Conservation (phyloP, 163 green algal genomes). For the Chloroidium sp. region DNA sequence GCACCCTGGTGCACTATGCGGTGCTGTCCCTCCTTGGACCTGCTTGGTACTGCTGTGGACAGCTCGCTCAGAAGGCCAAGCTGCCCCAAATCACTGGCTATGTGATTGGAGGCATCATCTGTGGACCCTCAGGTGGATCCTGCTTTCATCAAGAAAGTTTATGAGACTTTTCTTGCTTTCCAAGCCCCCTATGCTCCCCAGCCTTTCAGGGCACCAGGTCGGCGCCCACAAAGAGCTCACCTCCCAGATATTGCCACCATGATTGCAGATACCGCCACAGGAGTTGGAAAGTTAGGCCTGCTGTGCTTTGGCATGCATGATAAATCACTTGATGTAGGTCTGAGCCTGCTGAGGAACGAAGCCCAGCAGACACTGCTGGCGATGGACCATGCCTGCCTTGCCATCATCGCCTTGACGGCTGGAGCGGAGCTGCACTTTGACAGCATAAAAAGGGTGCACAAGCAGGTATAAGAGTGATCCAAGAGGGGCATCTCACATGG, state of each 20-base stretch:
- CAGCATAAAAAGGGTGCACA: slow-evolving; percentile 43
- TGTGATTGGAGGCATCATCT: slow-evolving; percentile 48
- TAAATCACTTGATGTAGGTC: not conserved
- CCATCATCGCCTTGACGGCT: slow-evolving; percentile 69
- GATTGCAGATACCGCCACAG: not conserved
- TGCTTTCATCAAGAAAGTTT: too few species aligned
- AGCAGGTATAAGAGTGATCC: slow-evolving; percentile 17
- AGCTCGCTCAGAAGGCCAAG: slow-evolving; percentile 22
- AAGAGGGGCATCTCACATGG: too few species aligned
- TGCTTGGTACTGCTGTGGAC: slow-evolving; percentile 12
- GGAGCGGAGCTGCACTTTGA: slow-evolving; percentile 65
- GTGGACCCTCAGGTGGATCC: slow-evolving; percentile 30
- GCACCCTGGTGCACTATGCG: not conserved
- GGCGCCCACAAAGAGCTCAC: not conserved
- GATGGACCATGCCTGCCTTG: slow-evolving; percentile 44
- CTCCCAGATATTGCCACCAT: not conserved
- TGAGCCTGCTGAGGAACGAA: slow-evolving; percentile 5
- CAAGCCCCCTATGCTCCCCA: not conserved
- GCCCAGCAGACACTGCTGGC: slow-evolving; percentile 4
- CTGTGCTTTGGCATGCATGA: not conserved
- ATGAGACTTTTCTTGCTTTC: too few species aligned
- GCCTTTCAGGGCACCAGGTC: not conserved
- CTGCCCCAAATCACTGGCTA: slow-evolving; percentile 54
- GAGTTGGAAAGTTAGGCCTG: not conserved
- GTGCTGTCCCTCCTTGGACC: not conserved